Evolutionary conservation across 192 early-diverging fungal species (phyloP).

Genomic region (Geranomyces variabilis): DNA sequence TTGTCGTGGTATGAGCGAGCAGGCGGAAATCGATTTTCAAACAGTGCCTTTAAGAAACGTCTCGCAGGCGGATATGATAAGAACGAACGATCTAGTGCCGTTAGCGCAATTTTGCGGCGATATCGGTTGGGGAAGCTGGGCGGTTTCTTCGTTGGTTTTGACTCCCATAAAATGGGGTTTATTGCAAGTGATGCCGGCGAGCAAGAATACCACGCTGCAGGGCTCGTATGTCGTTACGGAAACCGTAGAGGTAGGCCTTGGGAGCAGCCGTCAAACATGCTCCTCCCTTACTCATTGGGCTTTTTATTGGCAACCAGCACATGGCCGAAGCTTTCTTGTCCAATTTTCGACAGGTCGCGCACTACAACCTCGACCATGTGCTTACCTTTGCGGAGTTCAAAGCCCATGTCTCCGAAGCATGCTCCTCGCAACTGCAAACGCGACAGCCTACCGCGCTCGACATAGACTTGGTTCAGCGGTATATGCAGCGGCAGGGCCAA

Average conservation of each 20-base stretch:
- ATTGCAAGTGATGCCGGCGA: background rate
- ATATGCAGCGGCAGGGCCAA: background rate
- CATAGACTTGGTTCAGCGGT: slow-evolving; percentile 7
- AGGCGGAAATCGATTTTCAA: background rate
- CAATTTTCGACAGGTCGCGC: slow-evolving; percentile 13
- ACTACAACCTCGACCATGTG: slow-evolving; percentile 25
- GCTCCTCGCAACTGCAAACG: background rate
- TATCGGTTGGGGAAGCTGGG: slow-evolving; percentile 18
- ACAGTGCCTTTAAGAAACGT: too few species aligned
- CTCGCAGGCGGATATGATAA: slow-evolving; percentile 15
- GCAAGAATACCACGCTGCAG: background rate
- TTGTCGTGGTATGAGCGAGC: slow-evolving; percentile 22
- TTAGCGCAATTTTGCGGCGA: background rate
- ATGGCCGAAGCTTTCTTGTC: slow-evolving; percentile 7
- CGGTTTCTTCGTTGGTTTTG: slow-evolving; percentile 12
- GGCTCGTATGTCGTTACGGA: slow-evolving; percentile 12
- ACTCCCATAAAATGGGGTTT: slow-evolving; percentile 29
- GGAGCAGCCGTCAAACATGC: background rate
- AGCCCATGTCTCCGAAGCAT: background rate
- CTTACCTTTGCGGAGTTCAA: slow-evolving; percentile 8
- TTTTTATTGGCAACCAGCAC: background rate
- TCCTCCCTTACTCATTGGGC: background rate
- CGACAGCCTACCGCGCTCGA: slow-evolving; percentile 2
- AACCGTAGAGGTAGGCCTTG: slow-evolving; percentile 11
- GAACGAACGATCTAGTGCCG: slow-evolving; percentile 18